Base-by-base conservation (phyloP, 225 moss, liverwort and hornwort genomes). In the Sphagnum contortum region DNA sequence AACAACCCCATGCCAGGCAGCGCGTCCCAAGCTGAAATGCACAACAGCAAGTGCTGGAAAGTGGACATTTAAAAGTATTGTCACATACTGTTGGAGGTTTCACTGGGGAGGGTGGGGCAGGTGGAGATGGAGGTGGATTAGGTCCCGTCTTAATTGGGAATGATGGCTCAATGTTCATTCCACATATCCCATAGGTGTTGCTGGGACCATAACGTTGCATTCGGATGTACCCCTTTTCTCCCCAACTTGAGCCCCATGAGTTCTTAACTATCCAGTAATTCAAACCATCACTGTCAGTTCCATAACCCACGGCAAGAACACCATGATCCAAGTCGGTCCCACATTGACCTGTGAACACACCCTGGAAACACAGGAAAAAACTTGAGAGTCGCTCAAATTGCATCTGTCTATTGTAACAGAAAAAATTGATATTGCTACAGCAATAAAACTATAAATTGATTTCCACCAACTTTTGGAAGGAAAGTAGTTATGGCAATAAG, bases 181-280 rank as follows among this genome's bases (percentile, higher is more conserved):
- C 94, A 4, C 94, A 95, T 54, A 83, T 91, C 0, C 94, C 94
- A n/a, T 73, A 65, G 14, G 56, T 12, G 3, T 53, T 55, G 3
- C 65, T 74, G 0, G 74, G 70, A 2, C 75, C 80, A 66, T 81
- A 47, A 0, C 91, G 87, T 64, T 89, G 81, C 83, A 95, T 79
- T 47, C 86, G 88, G 67, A 95, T 79, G 52, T 60, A 95, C 0
- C 94, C 94, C 13, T 71, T 73, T 79, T 95, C 94, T 12, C 94
- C 94, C 94, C 94, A 95, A 29, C 12, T 61, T 1, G 71, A 9
- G 9, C 91, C 91, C 94, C 94, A 95, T 0, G 94, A 95, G 5
- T 95, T 95, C 73, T 95, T 95, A 47, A 95, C 74, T 11, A 89
- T 84, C 84, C 88, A 89, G 67, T 86, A 92, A 3, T 83, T 61